A percentile compares a stretch with the other conserved stretches of the same genome.
These are phyloP conservation scores for Nicotiana rustica DNA, from an alignment of 305 asterid species.

Conservation along the genomic window DNA sequence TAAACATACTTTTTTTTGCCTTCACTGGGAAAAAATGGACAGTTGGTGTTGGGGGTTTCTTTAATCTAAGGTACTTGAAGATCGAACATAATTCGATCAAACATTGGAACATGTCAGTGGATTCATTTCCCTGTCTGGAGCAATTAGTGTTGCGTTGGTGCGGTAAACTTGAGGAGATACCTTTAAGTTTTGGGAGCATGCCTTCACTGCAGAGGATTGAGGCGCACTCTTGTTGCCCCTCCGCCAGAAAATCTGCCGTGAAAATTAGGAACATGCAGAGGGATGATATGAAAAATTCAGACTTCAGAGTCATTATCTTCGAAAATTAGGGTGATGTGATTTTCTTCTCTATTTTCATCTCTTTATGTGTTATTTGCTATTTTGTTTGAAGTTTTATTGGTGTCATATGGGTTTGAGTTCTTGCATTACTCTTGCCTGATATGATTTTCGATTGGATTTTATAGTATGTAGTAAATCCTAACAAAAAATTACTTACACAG, in stretches of 20 bases:
- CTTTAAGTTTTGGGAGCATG: neutral
- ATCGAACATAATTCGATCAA: neutral
- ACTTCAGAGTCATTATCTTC: slow-evolving; percentile 5
- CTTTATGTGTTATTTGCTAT: neutral
- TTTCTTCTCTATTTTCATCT: neutral
- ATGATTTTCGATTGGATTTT: neutral
- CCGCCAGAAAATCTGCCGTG: neutral
- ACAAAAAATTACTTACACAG: too few species aligned
- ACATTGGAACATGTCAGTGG: slow-evolving; percentile 26
- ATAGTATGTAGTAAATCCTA: too few species aligned
- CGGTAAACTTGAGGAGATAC: slow-evolving; percentile 1
- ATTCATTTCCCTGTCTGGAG: slow-evolving; percentile 30
- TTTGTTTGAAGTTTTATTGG: neutral
- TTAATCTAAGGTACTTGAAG: slow-evolving; percentile 9
- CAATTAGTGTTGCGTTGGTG: neutral
- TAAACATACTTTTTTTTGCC: neutral
- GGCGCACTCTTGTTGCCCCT: neutral
- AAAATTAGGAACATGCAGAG: slow-evolving; percentile 2
- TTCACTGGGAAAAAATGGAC: slow-evolving; percentile 28
- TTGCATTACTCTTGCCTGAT: neutral
- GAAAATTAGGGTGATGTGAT: neutral
- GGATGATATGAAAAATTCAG: neutral
- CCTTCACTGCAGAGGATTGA: slow-evolving; percentile 1
- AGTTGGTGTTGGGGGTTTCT: neutral
- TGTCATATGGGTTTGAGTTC: neutral